These are phyloP conservation scores for Macrolepiota albuminosa DNA, from an alignment of 768 basidiomycete genomes.

Conservation along the genomic window DNA sequence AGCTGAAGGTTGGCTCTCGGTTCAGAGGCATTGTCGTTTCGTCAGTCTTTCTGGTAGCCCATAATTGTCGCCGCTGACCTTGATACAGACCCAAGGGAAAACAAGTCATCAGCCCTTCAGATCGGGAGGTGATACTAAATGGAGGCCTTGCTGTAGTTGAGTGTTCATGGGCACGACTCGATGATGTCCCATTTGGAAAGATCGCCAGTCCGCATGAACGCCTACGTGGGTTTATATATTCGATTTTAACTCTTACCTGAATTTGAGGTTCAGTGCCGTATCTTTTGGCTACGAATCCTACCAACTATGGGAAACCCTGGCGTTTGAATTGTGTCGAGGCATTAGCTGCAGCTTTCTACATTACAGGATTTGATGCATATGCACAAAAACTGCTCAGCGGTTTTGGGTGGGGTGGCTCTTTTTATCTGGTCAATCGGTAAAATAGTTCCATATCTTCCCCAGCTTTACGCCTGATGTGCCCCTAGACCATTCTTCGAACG, in stretches of 20 bases:
- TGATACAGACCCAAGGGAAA: slow-evolving; percentile 73
- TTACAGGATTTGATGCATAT: slow-evolving; percentile 80
- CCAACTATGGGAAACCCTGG: slow-evolving; percentile 98
- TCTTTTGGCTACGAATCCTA: slow-evolving; percentile 91
- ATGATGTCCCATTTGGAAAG: slow-evolving; percentile 92
- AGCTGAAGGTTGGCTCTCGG: slow-evolving; percentile 77
- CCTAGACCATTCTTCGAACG: slow-evolving; percentile 59
- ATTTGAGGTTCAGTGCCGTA: slow-evolving; percentile 69
- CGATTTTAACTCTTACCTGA: not conserved
- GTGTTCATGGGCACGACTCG: slow-evolving; percentile 95
- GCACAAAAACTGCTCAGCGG: slow-evolving; percentile 73
- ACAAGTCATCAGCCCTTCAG: slow-evolving; percentile 73
- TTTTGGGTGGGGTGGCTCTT: slow-evolving; percentile 91
- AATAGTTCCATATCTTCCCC: slow-evolving; percentile 16
- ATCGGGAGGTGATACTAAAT: slow-evolving; percentile 70
- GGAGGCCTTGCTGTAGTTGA: slow-evolving; percentile 94
- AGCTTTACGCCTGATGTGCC: not conserved
- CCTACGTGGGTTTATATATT: slow-evolving; percentile 48
- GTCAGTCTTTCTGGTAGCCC: slow-evolving; percentile 43
- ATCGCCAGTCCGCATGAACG: slow-evolving; percentile 93
- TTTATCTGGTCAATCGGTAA: slow-evolving; percentile 81
- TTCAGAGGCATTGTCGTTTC: slow-evolving; percentile 94
- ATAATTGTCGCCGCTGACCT: not conserved
- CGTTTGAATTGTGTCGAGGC: slow-evolving; percentile 92
- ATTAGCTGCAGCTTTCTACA: slow-evolving; percentile 91